Evolutionary conservation across 345 rosid species (phyloP).

Genomic region (Rhizophora apiculata): DNA sequence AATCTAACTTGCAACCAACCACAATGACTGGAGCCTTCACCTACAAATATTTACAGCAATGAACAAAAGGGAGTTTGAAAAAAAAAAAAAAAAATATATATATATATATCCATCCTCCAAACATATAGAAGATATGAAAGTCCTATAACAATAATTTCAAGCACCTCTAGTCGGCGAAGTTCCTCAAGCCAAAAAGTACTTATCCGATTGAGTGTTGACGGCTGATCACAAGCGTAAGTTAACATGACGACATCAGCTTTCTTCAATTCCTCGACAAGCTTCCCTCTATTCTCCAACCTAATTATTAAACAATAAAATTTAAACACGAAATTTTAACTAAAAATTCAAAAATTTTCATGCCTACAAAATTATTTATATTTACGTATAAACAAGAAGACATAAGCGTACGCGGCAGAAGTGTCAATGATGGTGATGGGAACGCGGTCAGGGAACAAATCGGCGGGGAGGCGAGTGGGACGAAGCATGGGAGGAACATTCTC

Average conservation of each 20-base stretch:
- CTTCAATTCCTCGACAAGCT: slow-evolving; percentile 71
- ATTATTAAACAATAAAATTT: neutral
- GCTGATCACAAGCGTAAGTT: slow-evolving; percentile 75
- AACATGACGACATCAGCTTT: slow-evolving; percentile 71
- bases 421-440: slow-evolving; percentile 79
- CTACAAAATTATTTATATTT: too few relatives aligned
- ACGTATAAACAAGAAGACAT: too few relatives aligned
- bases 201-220: slow-evolving; percentile 55
- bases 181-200: slow-evolving; percentile 73
- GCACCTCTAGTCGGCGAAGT: slow-evolving; percentile 65
- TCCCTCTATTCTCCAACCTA: slow-evolving; percentile 67
- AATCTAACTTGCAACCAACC: slow-evolving; percentile 88
- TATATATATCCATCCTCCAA: neutral
- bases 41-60: slow-evolving; percentile 20
- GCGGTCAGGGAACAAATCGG: slow-evolving; percentile 63
- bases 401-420: slow-evolving; percentile 60
- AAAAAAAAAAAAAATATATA: neutral
- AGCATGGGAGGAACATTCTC: slow-evolving; percentile 59
- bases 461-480: slow-evolving; percentile 69
- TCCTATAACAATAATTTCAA: slow-evolving; percentile 7
- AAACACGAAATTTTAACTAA: neutral
- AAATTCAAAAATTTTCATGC: too few relatives aligned
- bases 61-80: neutral
- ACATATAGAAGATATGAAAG: neutral
- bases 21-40: slow-evolving; percentile 70